Evolutionary conservation across 2,329 filamentous ascomycete species (phyloP).

Genomic region (Colletotrichum spinosum): DNA sequence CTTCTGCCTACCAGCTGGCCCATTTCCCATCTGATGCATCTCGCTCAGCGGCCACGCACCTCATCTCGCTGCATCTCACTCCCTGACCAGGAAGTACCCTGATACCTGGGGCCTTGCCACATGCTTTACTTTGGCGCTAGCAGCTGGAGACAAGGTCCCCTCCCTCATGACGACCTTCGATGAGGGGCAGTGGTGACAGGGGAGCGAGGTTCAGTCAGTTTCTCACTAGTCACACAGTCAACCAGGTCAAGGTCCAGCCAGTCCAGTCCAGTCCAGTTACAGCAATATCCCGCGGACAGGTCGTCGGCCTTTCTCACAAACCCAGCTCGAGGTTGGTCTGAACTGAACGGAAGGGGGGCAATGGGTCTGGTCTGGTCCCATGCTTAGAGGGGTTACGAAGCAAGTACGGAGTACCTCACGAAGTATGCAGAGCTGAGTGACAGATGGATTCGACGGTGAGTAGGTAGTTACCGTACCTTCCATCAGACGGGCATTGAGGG

Average conservation of each 20-base stretch:
- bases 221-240: conserved; percentile 14
- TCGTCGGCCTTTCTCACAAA: conserved; percentile 9
- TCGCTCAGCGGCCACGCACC: conserved; percentile 5
- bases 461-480: too few relatives aligned
- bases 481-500: too few relatives aligned
- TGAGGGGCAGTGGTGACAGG: conserved; percentile 18
- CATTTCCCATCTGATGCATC: conserved; percentile 7
- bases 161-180: conserved; percentile 25
- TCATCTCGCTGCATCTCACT: conserved; percentile 12
- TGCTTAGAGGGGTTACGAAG: not conserved
- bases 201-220: conserved; percentile 17
- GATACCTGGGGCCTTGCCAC: conserved; percentile 10
- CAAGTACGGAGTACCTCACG: too few relatives aligned
- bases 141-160: conserved; percentile 36
- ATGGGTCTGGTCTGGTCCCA: conserved; percentile 22
- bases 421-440: conserved; percentile 11
- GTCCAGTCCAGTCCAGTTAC: conserved; percentile 5
- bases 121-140: conserved; percentile 29
- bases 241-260: conserved; percentile 1
- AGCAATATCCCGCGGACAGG: conserved; percentile 2
- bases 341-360: conserved; percentile 13
- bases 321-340: conserved; percentile 17
- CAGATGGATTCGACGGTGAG: not conserved
- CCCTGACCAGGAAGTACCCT: conserved; percentile 12
- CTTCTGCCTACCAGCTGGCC: not conserved